phyloP scores from a whole-genome alignment of 805 yeast species.

The Saturnispora bothae region DNA sequence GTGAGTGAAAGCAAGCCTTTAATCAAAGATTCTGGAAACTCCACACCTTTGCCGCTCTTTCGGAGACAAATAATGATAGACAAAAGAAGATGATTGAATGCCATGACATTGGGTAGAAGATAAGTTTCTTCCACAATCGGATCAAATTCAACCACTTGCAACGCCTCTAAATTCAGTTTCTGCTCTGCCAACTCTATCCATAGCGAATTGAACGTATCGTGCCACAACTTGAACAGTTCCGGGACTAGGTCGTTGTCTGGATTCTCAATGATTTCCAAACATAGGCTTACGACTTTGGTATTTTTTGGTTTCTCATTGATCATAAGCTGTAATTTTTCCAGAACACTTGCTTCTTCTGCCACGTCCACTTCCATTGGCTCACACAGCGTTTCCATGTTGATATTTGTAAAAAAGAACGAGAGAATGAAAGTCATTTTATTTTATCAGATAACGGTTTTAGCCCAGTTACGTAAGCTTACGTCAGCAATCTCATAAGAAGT shows the following conservation, averaged over 20 bases:
- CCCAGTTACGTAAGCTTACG: no score
- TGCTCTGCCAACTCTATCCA: constrained; percentile 1
- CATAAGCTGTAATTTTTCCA: neutral
- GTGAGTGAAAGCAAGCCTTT: constrained; percentile 2
- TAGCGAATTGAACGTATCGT: neutral
- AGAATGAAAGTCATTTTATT: no score
- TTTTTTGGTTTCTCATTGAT: neutral
- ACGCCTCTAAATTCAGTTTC: neutral
- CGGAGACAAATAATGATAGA: neutral
- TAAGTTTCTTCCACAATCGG: constrained; percentile 2
- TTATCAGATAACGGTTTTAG: no score
- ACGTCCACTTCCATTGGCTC: neutral
- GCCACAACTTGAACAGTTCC: constrained; percentile 1
- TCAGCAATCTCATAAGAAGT: no score
- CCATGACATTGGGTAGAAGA: constrained; percentile 1
- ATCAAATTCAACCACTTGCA: neutral
- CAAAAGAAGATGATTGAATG: constrained; percentile 5
- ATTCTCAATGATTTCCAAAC: neutral
- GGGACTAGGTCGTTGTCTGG: constrained; percentile 1
- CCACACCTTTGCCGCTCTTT: neutral
- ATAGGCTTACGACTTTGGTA: neutral
- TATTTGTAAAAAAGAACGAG: no score
- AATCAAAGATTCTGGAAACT: constrained; percentile 1
- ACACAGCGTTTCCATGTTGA: neutral
- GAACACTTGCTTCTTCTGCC: no score